These are phyloP conservation scores for Venturia nashicola DNA, from an alignment of 2,329 filamentous ascomycete genomes.

Conservation along the genomic window DNA sequence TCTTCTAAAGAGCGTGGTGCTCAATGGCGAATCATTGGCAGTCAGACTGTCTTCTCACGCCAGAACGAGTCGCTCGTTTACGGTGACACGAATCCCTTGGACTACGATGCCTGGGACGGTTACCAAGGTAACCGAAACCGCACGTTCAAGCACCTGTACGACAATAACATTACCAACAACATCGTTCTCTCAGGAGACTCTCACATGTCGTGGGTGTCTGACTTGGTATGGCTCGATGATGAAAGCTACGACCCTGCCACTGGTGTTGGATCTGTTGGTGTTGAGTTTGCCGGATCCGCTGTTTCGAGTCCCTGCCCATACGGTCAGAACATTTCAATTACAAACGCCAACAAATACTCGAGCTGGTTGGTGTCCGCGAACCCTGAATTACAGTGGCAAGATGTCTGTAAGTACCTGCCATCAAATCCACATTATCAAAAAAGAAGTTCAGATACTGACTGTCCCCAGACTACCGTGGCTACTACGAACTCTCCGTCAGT, in stretches of 20 bases:
- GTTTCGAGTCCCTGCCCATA: slow-evolving; percentile 41
- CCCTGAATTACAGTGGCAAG: slow-evolving; percentile 15
- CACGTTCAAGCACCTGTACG: slow-evolving; percentile 53
- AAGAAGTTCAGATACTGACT: neutral
- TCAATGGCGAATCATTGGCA: slow-evolving; percentile 59
- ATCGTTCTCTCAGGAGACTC: slow-evolving; percentile 61
- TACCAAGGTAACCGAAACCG: slow-evolving; percentile 61
- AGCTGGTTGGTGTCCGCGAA: slow-evolving; percentile 26
- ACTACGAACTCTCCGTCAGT: slow-evolving; percentile 51
- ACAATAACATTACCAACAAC: slow-evolving; percentile 59
- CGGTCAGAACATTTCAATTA: slow-evolving; percentile 47
- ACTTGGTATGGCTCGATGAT: slow-evolving; percentile 33
- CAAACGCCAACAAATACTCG: slow-evolving; percentile 36
- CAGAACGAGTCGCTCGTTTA: slow-evolving; percentile 36
- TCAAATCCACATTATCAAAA: too few relatives aligned
- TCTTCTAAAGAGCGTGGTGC: slow-evolving; percentile 28
- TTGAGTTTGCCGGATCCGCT: slow-evolving; percentile 50
- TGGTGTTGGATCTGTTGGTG: slow-evolving; percentile 32
- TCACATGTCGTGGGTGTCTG: slow-evolving; percentile 48
- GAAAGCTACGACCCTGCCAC: slow-evolving; percentile 26
- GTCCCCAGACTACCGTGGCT: slow-evolving; percentile 50
- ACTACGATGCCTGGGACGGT: slow-evolving; percentile 52
- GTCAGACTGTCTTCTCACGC: slow-evolving; percentile 51
- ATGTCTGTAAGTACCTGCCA: slow-evolving; percentile 13
- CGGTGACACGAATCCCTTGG: slow-evolving; percentile 31